A percentile compares a stretch with the other conserved stretches of the same genome.
Conservation (phyloP, 768 basidiomycete species). For the Suillus fuscotomentosus region DNA sequence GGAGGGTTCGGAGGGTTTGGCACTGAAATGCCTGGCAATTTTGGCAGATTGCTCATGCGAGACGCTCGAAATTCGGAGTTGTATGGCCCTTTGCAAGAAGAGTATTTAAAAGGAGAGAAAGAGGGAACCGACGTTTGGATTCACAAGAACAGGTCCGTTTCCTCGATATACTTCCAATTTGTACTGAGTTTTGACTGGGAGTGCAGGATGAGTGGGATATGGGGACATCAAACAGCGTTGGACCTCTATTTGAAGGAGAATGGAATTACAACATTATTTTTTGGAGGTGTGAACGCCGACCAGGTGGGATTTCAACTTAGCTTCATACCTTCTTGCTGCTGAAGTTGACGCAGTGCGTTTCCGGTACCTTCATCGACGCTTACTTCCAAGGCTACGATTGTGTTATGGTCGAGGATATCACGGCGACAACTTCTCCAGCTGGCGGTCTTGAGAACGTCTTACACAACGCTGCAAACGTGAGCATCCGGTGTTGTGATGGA, state of each 20-base stretch:
- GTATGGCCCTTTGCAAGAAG: conserved; percentile 60
- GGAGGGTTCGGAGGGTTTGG: conserved; percentile 51
- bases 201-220: conserved; percentile 60
- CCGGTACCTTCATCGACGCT: conserved; percentile 61
- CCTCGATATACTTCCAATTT: neutral
- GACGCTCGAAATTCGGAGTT: conserved; percentile 56
- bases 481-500: conserved; percentile 17
- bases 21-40: conserved; percentile 48
- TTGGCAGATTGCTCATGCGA: conserved; percentile 60
- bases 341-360: conserved; percentile 48
- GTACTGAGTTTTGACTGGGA: neutral
- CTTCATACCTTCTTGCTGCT: neutral
- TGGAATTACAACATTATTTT: conserved; percentile 59
- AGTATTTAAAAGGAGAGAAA: conserved; percentile 50
- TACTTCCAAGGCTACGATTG: conserved; percentile 67
- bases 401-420: conserved; percentile 54
- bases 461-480: conserved; percentile 55
- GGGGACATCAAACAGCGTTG: conserved; percentile 62
- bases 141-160: conserved; percentile 59
- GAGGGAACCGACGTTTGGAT: conserved; percentile 69
- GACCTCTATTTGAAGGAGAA: conserved; percentile 63
- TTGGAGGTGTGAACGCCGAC: conserved; percentile 67
- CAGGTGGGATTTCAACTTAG: conserved; percentile 39
- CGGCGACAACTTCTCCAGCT: conserved; percentile 60
- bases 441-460: conserved; percentile 57